Base-by-base conservation (phyloP, 768 basidiomycete species). In the Gloeophyllum trabeum region DNA sequence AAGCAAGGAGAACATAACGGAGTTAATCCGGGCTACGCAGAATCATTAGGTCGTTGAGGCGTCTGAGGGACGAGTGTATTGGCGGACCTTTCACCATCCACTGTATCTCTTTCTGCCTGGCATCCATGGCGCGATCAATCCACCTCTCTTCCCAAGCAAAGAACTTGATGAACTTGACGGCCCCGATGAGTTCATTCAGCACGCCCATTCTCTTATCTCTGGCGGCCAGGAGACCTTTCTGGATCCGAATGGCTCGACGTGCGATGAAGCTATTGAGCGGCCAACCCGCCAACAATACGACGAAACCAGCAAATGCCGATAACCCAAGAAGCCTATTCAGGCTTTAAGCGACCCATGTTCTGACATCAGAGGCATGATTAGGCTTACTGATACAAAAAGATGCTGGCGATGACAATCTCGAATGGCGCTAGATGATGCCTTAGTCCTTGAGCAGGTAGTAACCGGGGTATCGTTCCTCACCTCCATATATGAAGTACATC, bases 141-240 rank as follows among this genome's bases (percentile, higher is more conserved):
- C 88, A 89, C 10, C 73, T 70, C 32, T 79, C 70, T 49, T 85
- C 82, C 71, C 84, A 87, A 1, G 83, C 83, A 46, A 87, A 87
- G 66, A 87, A 85, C 57, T 87, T 85, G 66, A 84, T 79, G 52
- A 84, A 82, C 58, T 82, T 82, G 20, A 76, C 78, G 3, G 79
- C 76, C 19, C 73, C 72, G 46, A 90, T 80, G 18, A 90, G 61
- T 56, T 92, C 87, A 46, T 78, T 87, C 48, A 89, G 56, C 4
- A 86, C 76, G 1, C 69, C 75, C 75, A 89, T 87, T 10, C 87
- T 68, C 60, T 76, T 79, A 53, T 92, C 88, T 14, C 79, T 61
- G 0, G 84, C 79, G 20, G 67, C 66, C 19, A 73, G 55, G 2
- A 75, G 56, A 7, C 75, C 76, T 49, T 79, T 79, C 42, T 79